Evolutionary conservation across 2,329 filamentous ascomycete genomes (phyloP).

Genomic region (Cercospora sojina): DNA sequence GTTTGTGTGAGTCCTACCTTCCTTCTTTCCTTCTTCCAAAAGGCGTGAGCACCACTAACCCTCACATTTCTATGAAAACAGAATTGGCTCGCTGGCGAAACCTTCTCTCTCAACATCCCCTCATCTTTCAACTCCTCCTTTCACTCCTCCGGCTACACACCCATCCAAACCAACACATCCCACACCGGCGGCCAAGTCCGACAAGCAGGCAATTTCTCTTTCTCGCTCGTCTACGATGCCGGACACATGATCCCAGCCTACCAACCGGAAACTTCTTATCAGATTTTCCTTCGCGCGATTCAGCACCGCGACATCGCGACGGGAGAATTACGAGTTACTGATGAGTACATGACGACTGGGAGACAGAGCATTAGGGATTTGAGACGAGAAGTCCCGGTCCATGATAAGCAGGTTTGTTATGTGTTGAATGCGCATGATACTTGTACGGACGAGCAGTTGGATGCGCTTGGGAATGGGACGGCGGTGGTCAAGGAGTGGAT

Average conservation of each 20-base stretch:
- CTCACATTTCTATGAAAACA: not conserved
- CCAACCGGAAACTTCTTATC: constrained; percentile 51
- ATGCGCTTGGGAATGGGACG: constrained; percentile 18
- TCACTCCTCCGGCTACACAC: constrained; percentile 48
- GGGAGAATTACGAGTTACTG: constrained; percentile 29
- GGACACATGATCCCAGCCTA: constrained; percentile 49
- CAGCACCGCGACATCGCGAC: constrained; percentile 48
- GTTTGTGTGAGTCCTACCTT: constrained; percentile 29
- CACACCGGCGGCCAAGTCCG: constrained; percentile 29
- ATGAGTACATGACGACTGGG: constrained; percentile 11
- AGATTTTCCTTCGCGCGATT: constrained; percentile 51
- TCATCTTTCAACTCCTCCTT: constrained; percentile 46
- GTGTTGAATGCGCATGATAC: constrained; percentile 16
- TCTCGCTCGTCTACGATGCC: constrained; percentile 29
- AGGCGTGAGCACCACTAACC: not conserved
- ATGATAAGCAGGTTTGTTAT: constrained; percentile 25
- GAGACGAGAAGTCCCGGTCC: constrained; percentile 18
- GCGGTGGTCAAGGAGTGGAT: constrained; percentile 21
- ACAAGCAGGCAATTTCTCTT: constrained; percentile 34
- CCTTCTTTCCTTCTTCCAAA: not conserved
- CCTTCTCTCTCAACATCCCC: constrained; percentile 49
- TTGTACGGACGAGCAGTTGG: constrained; percentile 22
- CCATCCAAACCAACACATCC: constrained; percentile 21
- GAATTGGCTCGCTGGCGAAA: constrained; percentile 58
- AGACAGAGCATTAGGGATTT: constrained; percentile 12